A percentile compares a stretch with the other conserved stretches of the same genome.
phyloP scores from a whole-genome alignment of 2,329 filamentous ascomycete genomes.

The Tolypocladium tropicale region DNA sequence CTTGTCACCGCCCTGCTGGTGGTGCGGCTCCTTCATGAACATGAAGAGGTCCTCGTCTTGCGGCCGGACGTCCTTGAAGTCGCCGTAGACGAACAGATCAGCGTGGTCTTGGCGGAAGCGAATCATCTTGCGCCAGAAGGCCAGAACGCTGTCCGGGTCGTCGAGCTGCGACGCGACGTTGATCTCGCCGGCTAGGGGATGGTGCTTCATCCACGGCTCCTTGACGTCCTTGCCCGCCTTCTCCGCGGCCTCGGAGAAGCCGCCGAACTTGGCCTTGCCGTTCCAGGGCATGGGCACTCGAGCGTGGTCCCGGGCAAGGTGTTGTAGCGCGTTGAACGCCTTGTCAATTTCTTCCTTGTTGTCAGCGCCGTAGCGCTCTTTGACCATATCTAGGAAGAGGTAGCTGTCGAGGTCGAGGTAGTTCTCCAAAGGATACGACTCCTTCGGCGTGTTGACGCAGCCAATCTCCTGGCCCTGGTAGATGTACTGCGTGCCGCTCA shows the following conservation, averaged over 20 bases:
- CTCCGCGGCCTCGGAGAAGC: conserved; percentile 26
- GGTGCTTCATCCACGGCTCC: conserved; percentile 23
- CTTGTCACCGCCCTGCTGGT: conserved; percentile 9
- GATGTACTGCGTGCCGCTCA: conserved; percentile 52
- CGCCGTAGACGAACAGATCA: conserved; percentile 23
- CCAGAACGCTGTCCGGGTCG: conserved; percentile 23
- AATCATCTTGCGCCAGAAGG: conserved; percentile 21
- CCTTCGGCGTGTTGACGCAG: conserved; percentile 47
- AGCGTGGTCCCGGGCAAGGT: conserved; percentile 46
- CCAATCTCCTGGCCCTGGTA: conserved; percentile 62
- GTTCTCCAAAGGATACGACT: conserved; percentile 49
- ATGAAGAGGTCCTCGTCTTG: conserved; percentile 15
- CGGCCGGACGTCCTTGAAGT: conserved; percentile 15
- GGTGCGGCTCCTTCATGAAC: conserved; percentile 19
- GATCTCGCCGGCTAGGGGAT: conserved; percentile 24
- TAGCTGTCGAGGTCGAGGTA: conserved; percentile 39
- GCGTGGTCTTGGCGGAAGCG: conserved; percentile 19
- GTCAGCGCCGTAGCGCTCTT: conserved; percentile 14
- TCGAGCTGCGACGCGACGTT: conserved; percentile 46
- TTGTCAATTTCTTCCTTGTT: conserved; percentile 25
- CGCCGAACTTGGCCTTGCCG: conserved; percentile 17
- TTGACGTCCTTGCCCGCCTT: conserved; percentile 13
- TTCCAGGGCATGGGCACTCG: conserved; percentile 61
- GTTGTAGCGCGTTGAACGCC: conserved; percentile 18
- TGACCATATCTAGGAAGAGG: conserved; percentile 22